These are phyloP conservation scores for Fraxinus americana DNA, from an alignment of 257 asterid species.

Conservation along the genomic window DNA sequence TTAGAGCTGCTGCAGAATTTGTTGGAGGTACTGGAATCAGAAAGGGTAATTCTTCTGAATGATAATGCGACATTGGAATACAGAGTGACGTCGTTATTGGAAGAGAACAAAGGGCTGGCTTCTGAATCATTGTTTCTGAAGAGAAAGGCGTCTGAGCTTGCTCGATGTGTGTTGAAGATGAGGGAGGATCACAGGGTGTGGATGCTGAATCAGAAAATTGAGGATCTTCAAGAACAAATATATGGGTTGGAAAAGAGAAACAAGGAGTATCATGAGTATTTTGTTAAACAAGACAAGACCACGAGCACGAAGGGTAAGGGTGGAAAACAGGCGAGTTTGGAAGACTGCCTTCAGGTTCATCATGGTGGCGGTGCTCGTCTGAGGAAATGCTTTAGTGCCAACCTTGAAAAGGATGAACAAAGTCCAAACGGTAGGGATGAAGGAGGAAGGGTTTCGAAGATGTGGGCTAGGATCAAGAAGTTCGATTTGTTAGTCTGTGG, in stretches of 20 bases:
- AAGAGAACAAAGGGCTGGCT: constrained; percentile 79
- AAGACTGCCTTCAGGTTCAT: constrained; percentile 50
- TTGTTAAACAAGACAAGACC: constrained; percentile 55
- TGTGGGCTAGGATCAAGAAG: constrained; percentile 80
- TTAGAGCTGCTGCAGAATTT: constrained; percentile 81
- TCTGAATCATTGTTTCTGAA: constrained; percentile 75
- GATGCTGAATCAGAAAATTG: constrained; percentile 76
- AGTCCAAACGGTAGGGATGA: constrained; percentile 26
- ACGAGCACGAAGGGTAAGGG: constrained; percentile 29
- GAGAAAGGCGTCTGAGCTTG: constrained; percentile 87
- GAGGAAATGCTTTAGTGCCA: constrained; percentile 36
- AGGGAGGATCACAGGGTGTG: constrained; percentile 88
- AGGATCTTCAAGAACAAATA: constrained; percentile 92
- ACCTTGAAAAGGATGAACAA: constrained; percentile 35
- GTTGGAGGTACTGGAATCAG: constrained; percentile 87
- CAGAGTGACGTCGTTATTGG: constrained; percentile 60
- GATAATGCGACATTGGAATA: constrained; percentile 78
- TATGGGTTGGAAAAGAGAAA: constrained; percentile 81
- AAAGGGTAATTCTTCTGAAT: constrained; percentile 76
- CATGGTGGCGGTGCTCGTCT: constrained; percentile 14
- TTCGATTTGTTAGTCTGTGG: constrained; percentile 70
- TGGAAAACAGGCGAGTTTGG: constrained; percentile 43
- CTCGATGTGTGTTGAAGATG: constrained; percentile 72
- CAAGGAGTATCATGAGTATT: constrained; percentile 70
- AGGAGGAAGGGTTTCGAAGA: constrained; percentile 42